Base-by-base conservation (phyloP, 2,329 filamentous ascomycete species). In the Lachnellula hyalina region DNA sequence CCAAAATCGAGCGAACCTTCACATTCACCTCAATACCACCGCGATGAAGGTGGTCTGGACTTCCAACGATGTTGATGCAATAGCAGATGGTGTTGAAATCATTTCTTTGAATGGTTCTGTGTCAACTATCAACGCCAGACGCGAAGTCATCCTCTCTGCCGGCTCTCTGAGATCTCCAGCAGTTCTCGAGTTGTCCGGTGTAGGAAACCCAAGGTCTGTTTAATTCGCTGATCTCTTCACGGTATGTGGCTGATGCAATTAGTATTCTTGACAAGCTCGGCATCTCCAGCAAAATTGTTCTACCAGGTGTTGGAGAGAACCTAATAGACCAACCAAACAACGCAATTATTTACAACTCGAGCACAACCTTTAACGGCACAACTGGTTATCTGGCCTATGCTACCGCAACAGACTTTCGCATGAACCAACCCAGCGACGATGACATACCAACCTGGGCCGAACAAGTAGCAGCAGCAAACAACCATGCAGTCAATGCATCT, bases 31-130 rank as follows among this genome's bases (percentile, higher is more conserved):
- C 14, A 54, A 60, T 8, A 60, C 57, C 3, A 60, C 52, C 9
- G 59, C 53, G 12, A 58, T 47, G 14, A 55, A 42, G 19, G 58
- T 61, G 23, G 21, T 49, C 14, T 61, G 51, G 61, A 49, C 28
- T 32, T 17, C 46, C 4, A 49, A 28, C 11, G 42, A n/a, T 47
- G 46, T 35, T 11, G 28, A 49, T 4, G 14, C 35, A 34, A 44
- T 95, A 67, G 55, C 57, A 2, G 51, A 51, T 17, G 64, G 62
- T 8, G 63, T 67, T n/a, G 60, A 68, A 51, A 51, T 67, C 9
- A 41, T 44, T 4, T 32, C 47, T 17, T 38, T 45, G 7, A 49
- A 57, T 25, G 56, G 56, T 1, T 54, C 53, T n/a, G 40, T 52
- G 3, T 35, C 58, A 32, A 59, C 36, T 8, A 58, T 70, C 2